phyloP scores from a whole-genome alignment of 139 green algal genomes.

The Closterium sp. region DNA sequence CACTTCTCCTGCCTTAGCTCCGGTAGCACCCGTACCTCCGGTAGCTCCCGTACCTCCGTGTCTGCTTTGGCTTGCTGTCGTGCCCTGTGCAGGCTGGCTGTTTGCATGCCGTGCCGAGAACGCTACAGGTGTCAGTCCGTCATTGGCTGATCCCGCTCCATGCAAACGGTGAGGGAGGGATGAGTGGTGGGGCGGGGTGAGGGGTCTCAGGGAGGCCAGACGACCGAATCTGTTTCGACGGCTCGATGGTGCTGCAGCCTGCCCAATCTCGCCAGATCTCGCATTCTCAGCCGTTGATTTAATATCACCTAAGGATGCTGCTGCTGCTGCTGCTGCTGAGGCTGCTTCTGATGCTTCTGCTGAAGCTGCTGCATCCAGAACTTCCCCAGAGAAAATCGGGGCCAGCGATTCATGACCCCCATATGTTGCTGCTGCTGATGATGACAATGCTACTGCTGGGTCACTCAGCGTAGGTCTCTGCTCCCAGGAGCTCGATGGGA shows the following conservation, averaged over 20 bases:
- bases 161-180: background rate
- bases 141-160: background rate
- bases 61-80: too few species aligned
- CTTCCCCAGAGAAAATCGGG: background rate
- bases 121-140: background rate
- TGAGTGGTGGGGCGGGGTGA: background rate
- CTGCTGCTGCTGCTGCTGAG: background rate
- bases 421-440: background rate
- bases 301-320: background rate
- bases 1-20: too few species aligned
- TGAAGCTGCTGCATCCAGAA: background rate
- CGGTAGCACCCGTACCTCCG: too few species aligned
- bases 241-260: background rate
- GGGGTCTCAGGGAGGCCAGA: background rate
- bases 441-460: background rate
- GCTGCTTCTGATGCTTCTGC: background rate
- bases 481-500: background rate
- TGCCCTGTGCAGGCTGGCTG: too few species aligned
- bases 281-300: background rate
- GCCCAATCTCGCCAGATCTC: background rate
- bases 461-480: background rate
- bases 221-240: background rate
- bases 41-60: too few species aligned
- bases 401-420: background rate
- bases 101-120: background rate